A percentile compares a stretch with the other conserved stretches of the same genome.
These are phyloP conservation scores for Tripterygium wilfordii DNA, from an alignment of 177 flowering plant species.

Conservation along the genomic window DNA sequence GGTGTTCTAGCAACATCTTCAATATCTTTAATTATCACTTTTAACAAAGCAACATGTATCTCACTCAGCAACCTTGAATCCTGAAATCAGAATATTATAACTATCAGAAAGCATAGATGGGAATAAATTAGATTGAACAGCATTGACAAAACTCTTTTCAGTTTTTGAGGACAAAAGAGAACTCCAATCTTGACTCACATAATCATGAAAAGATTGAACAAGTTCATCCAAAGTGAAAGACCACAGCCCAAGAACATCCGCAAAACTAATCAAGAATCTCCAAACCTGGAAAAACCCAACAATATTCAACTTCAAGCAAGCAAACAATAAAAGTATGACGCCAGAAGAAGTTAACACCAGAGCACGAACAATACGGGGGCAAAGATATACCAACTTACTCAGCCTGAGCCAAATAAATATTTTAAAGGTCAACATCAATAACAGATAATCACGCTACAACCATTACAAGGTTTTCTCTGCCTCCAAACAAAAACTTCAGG, in stretches of 20 bases:
- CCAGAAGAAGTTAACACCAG: too few species aligned
- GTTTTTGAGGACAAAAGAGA: background rate
- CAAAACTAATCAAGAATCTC: slow-evolving; percentile 83
- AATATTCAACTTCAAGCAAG: too few species aligned
- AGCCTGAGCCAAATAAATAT: too few species aligned
- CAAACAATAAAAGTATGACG: too few species aligned
- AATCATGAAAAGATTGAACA: slow-evolving; percentile 92
- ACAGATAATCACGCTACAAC: too few species aligned
- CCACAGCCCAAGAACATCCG: slow-evolving; percentile 92
- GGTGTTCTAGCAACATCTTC: slow-evolving; percentile 97
- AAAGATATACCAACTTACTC: too few species aligned
- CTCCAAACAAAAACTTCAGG: too few species aligned
- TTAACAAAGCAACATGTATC: slow-evolving; percentile 79
- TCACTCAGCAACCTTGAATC: slow-evolving; percentile 89
- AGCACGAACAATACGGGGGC: too few species aligned
- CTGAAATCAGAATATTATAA: slow-evolving; percentile 30
- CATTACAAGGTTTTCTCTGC: too few species aligned
- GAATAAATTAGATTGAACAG: background rate
- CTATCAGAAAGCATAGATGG: background rate
- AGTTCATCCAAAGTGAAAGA: slow-evolving; percentile 98
- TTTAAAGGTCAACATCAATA: too few species aligned
- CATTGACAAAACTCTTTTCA: too few species aligned
- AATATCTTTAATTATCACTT: slow-evolving; percentile 78
- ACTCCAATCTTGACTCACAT: slow-evolving; percentile 42
- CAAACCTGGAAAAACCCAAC: slow-evolving; percentile 62